A percentile compares a stretch with the other conserved stretches of the same genome.
phyloP scores from a whole-genome alignment of 768 basidiomycete genomes.

The Gymnopilus junonius region DNA sequence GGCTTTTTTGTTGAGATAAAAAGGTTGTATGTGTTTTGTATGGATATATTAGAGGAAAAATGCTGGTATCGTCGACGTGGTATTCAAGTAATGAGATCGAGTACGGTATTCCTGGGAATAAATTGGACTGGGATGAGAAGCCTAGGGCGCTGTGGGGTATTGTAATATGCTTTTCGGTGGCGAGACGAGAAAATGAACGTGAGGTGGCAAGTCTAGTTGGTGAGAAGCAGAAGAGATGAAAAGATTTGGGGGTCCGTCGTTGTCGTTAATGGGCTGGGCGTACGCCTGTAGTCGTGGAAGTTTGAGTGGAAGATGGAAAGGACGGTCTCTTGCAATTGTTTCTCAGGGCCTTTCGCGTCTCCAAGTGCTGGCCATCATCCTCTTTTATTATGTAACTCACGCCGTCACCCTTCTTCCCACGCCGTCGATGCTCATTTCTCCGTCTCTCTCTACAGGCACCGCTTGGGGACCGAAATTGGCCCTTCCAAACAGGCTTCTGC shows the following conservation, averaged over 20 bases:
- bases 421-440: conserved; percentile 10
- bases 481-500: not conserved
- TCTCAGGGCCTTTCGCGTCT: conserved; percentile 21
- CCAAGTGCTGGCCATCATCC: conserved; percentile 18
- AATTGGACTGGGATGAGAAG: conserved; percentile 4
- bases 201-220: conserved; percentile 29
- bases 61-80: conserved; percentile 31
- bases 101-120: conserved; percentile 16
- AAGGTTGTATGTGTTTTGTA: conserved; percentile 22
- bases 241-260: conserved; percentile 6
- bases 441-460: not conserved
- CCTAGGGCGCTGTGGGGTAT: conserved; percentile 15
- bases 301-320: conserved; percentile 6
- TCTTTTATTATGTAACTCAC: conserved; percentile 21
- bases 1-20: conserved; percentile 1
- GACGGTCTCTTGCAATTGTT: not conserved
- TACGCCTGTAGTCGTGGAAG: conserved; percentile 13
- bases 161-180: conserved; percentile 7
- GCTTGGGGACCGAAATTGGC: not conserved
- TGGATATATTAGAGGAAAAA: conserved; percentile 32
- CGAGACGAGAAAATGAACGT: conserved; percentile 24
- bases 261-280: conserved; percentile 3
- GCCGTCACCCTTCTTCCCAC: conserved; percentile 18
- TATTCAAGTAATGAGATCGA: conserved; percentile 24
- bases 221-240: conserved; percentile 5